These are phyloP conservation scores for Penicillium coprophilum DNA, from an alignment of 495 filamentous ascomycete genomes.

Conservation along the genomic window DNA sequence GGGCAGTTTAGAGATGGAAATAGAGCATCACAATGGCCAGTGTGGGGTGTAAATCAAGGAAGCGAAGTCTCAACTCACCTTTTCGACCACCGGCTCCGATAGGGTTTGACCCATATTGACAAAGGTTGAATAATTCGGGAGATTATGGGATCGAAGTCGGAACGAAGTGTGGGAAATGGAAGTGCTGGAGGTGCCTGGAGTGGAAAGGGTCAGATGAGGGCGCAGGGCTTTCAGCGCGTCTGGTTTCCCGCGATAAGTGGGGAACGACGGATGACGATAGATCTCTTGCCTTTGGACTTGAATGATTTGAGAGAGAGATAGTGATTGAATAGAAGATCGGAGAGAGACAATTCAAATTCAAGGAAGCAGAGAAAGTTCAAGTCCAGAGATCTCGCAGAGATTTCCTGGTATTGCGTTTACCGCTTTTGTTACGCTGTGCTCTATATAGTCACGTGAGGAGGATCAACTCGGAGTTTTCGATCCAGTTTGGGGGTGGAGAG, in stretches of 20 bases:
- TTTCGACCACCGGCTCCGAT: slow-evolving; percentile 97
- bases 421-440: slow-evolving; percentile 19
- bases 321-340: neutral
- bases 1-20: slow-evolving; percentile 15
- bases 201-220: slow-evolving; percentile 33
- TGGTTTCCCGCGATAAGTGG: slow-evolving; percentile 34
- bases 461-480: neutral
- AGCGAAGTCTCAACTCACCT: slow-evolving; percentile 63
- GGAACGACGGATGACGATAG: slow-evolving; percentile 28
- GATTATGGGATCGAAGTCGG: slow-evolving; percentile 13
- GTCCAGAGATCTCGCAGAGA: slow-evolving; percentile 16
- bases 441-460: slow-evolving; percentile 14
- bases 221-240: slow-evolving; percentile 32
- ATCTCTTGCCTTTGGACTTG: neutral
- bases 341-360: neutral
- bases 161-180: slow-evolving; percentile 25
- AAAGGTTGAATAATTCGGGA: slow-evolving; percentile 31
- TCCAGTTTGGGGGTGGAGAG: neutral
- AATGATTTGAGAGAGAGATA: neutral
- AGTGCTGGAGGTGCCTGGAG: slow-evolving; percentile 14
- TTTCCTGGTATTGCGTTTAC: slow-evolving; percentile 23
- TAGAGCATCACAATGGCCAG: slow-evolving; percentile 20
- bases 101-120: slow-evolving; percentile 93
- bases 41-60: slow-evolving; percentile 35
- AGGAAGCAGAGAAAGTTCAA: neutral